Evolutionary conservation across 179 eudicot species (phyloP).

Genomic region (Drosera spatulata): DNA sequence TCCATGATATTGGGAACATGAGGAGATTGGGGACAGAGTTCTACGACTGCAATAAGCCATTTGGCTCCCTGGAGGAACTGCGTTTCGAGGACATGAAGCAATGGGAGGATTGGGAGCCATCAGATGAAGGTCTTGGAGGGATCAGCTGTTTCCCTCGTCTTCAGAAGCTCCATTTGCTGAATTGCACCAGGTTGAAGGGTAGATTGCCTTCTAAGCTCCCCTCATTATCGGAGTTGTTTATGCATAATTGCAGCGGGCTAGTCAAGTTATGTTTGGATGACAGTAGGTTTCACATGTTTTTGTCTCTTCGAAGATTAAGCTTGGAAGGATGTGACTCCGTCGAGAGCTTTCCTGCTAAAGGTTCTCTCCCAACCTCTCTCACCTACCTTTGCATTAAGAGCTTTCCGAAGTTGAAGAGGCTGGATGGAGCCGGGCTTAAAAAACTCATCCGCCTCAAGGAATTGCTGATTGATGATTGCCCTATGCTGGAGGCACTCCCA

Average conservation of each 20-base stretch:
- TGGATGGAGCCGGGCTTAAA: neutral
- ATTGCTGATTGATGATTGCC: constrained; percentile 1
- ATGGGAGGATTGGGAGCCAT: no score
- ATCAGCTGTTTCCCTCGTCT: no score
- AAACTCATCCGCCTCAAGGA: constrained; percentile 3
- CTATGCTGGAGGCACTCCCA: neutral
- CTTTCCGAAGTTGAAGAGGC: neutral
- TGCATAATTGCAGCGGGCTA: neutral
- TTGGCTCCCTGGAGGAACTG: no score
- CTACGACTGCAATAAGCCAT: no score
- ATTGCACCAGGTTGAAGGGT: no score
- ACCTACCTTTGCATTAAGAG: neutral
- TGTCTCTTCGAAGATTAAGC: neutral
- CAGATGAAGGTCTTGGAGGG: no score
- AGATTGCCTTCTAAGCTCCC: no score
- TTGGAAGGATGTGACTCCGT: neutral
- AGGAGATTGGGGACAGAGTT: no score
- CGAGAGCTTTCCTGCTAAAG: neutral
- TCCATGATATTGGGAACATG: no score
- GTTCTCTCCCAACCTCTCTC: neutral
- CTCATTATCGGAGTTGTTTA: no score
- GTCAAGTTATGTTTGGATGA: neutral
- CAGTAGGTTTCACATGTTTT: neutral
- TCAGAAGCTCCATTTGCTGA: no score
- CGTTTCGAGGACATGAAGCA: no score